These are phyloP conservation scores for Teratosphaeria viscida DNA, from an alignment of 2,329 filamentous ascomycete species.

Conservation along the genomic window DNA sequence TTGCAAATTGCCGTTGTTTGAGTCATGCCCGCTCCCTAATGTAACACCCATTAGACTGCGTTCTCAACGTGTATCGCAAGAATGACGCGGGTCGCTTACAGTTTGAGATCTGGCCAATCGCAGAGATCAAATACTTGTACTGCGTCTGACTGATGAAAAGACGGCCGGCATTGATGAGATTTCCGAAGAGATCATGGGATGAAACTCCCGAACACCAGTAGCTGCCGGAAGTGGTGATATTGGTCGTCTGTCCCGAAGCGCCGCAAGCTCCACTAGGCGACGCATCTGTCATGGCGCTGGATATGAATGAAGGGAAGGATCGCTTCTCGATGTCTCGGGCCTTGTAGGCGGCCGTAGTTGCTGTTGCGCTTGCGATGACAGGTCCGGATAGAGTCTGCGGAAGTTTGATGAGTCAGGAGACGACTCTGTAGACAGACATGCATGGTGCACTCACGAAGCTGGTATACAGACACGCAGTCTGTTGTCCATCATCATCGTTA, in stretches of 20 bases:
- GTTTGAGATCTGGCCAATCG: neutral
- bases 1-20: conserved; percentile 6
- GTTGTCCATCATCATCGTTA: conserved; percentile 4
- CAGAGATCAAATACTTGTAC: neutral
- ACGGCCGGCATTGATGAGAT: conserved; percentile 3
- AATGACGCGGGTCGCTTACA: neutral
- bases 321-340: conserved; percentile 4
- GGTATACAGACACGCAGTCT: conserved; percentile 12
- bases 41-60: neutral
- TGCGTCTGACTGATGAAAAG: conserved; percentile 6
- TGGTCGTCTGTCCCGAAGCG: neutral
- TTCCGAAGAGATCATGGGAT: conserved; percentile 4
- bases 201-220: neutral
- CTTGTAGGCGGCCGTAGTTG: conserved; percentile 4
- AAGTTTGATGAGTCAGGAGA: neutral
- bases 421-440: neutral
- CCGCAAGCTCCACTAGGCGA: neutral
- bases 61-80: neutral
- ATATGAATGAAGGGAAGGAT: neutral
- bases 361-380: conserved; percentile 8
- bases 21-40: conserved; percentile 2
- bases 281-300: neutral
- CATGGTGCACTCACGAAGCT: conserved; percentile 2
- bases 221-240: neutral
- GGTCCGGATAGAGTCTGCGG: conserved; percentile 3